Evolutionary conservation across 208 protist species (phyloP).

Genomic region (Lotmaria passim): DNA sequence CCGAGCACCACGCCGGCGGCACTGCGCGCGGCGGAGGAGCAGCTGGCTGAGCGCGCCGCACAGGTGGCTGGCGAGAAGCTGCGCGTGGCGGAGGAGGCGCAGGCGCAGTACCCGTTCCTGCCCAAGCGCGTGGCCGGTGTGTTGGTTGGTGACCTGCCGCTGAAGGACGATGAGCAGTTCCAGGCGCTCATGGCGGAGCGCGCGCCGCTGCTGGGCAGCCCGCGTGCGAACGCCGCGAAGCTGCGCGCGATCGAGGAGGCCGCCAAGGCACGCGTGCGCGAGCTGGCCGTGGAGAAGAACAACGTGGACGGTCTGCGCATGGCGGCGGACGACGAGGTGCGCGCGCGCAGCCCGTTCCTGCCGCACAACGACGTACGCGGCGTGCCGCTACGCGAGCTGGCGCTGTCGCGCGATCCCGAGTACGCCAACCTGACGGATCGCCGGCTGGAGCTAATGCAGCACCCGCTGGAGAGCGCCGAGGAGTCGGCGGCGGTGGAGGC

Average conservation of each 20-base stretch:
- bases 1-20: background rate
- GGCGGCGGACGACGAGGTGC: conserved; percentile 2
- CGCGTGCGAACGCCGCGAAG: background rate
- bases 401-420: conserved; percentile 27
- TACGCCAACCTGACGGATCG: conserved; percentile 27
- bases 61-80: background rate
- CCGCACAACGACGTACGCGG: conserved; percentile 28
- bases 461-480: conserved; percentile 30
- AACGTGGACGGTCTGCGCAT: conserved; percentile 1
- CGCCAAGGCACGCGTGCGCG: too few relatives aligned
- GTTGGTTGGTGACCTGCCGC: conserved; percentile 37
- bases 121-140: conserved; percentile 40
- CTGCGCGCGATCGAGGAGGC: too few relatives aligned
- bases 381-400: too few relatives aligned
- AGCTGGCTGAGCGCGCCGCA: background rate
- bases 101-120: conserved; percentile 60
- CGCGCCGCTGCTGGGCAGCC: conserved; percentile 1
- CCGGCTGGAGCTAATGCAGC: conserved; percentile 36
- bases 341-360: conserved; percentile 25
- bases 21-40: background rate
- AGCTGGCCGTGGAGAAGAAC: background rate
- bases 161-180: too few relatives aligned
- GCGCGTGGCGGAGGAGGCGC: conserved; percentile 30
- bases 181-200: too few relatives aligned
- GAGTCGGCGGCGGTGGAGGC: conserved; percentile 24